These are phyloP conservation scores for Plasmodium gaboni DNA, from an alignment of 169 alveolate genomes.

Conservation along the genomic window DNA sequence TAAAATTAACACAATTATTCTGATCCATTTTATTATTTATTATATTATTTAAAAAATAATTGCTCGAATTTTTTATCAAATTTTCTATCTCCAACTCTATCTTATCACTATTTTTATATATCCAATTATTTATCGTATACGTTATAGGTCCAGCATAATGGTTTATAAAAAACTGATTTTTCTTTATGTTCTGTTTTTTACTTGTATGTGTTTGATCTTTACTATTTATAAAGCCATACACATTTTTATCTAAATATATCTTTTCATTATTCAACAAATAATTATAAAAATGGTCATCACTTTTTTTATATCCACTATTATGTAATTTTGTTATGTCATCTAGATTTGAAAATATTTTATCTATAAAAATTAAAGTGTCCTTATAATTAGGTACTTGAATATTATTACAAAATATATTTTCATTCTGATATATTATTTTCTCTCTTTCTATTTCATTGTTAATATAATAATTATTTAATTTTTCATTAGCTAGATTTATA, in stretches of 20 bases:
- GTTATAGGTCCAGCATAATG: slow-evolving; percentile 92
- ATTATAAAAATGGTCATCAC: slow-evolving; percentile 41
- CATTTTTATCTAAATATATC: slow-evolving; percentile 16
- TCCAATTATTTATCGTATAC: slow-evolving; percentile 85
- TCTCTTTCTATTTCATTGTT: slow-evolving; percentile 91
- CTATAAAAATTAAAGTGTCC: slow-evolving; percentile 48
- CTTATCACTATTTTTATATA: slow-evolving; percentile 89
- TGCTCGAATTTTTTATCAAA: slow-evolving; percentile 71
- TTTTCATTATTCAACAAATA: slow-evolving; percentile 39
- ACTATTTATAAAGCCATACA: slow-evolving; percentile 34
- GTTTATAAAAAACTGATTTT: slow-evolving; percentile 77
- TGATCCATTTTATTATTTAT: no score
- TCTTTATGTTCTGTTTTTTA: slow-evolving; percentile 24
- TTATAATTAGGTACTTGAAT: slow-evolving; percentile 33
- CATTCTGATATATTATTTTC: slow-evolving; percentile 87
- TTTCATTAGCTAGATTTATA: slow-evolving; percentile 98
- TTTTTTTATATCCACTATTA: slow-evolving; percentile 53
- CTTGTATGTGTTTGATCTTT: slow-evolving; percentile 31
- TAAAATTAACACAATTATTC: no score
- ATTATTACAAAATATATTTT: slow-evolving; percentile 86
- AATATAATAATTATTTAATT: slow-evolving; percentile 89
- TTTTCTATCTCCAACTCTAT: slow-evolving; percentile 83
- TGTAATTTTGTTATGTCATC: slow-evolving; percentile 62
- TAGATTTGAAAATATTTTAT: slow-evolving; percentile 19
- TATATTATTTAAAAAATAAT: slow-evolving; percentile 32